Conservation (phyloP, 2,329 filamentous ascomycete genomes). For the Calonectria henricotiae region DNA sequence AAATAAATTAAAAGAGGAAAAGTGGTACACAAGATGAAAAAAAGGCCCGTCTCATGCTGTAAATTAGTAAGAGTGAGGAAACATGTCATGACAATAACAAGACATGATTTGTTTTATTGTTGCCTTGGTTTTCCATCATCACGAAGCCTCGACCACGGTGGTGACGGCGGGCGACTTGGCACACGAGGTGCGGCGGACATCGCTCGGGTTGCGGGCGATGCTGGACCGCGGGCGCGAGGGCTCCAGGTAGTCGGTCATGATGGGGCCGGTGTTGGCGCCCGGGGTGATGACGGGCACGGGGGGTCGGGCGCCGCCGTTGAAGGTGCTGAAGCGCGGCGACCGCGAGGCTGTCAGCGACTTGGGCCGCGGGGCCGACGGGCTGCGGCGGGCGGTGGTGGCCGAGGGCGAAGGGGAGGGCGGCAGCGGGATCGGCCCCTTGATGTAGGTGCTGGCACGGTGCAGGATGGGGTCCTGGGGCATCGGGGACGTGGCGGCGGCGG, state of each 20-base stretch:
- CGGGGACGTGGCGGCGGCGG: background rate
- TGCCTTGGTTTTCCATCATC: background rate
- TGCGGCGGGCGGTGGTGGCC: conserved; percentile 1
- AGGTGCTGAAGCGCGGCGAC: background rate
- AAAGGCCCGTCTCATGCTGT: no score
- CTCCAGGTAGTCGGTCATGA: conserved; percentile 21
- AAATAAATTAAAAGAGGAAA: no score
- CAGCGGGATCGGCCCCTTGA: background rate
- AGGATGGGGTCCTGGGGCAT: conserved; percentile 16
- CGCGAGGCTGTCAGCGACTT: background rate
- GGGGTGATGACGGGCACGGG: conserved; percentile 14
- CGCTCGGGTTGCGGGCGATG: background rate
- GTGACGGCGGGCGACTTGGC: conserved; percentile 12
- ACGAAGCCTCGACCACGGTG: conserved; percentile 5
- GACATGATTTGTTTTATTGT: no score
- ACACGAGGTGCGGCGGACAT: conserved; percentile 4
- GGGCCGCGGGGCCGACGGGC: background rate
- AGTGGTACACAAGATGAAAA: no score
- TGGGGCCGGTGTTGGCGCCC: conserved; percentile 2
- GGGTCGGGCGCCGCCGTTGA: conserved; percentile 4
- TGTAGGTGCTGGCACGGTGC: conserved; percentile 33
- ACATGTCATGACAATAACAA: no score
- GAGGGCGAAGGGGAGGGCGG: background rate
- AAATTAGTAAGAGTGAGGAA: no score
- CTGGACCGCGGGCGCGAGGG: background rate